These are phyloP conservation scores for Fusarium domesticum DNA, from an alignment of 2,329 filamentous ascomycete genomes.

Conservation along the genomic window DNA sequence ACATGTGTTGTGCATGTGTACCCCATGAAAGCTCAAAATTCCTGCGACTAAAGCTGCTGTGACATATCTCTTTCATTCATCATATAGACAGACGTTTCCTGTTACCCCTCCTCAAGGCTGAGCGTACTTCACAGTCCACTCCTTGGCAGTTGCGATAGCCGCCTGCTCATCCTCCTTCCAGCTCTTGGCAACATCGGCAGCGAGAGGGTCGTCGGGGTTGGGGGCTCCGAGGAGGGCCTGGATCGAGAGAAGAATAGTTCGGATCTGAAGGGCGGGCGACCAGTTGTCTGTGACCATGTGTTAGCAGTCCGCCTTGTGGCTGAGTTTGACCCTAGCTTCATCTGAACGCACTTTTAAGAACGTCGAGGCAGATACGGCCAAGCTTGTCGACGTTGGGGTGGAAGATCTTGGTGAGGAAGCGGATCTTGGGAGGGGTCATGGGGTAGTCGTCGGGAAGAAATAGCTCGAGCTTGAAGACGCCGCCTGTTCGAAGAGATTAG, in stretches of 20 bases:
- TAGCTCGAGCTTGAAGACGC: conserved; percentile 93
- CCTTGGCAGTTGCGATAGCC: conserved; percentile 85
- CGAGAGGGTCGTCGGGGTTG: conserved; percentile 97
- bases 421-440: conserved; percentile 98
- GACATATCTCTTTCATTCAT: conserved; percentile 7
- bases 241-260: conserved; percentile 97
- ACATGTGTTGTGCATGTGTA: conserved; percentile 3
- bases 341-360: conserved; percentile 76
- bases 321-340: background rate
- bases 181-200: conserved; percentile 93
- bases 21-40: conserved; percentile 1
- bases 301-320: conserved; percentile 10
- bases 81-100: conserved; percentile 2
- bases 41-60: conserved; percentile 9
- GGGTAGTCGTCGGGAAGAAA: conserved; percentile 98
- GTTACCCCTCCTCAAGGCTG: conserved; percentile 39
- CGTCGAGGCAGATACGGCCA: conserved; percentile 93
- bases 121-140: conserved; percentile 88
- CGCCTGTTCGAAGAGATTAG: conserved; percentile 45
- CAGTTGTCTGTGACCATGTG: conserved; percentile 73
- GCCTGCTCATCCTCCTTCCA: conserved; percentile 97
- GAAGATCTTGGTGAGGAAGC: conserved; percentile 98
- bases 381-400: conserved; percentile 99
- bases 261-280: conserved; percentile 96
- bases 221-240: conserved; percentile 93